A percentile compares a stretch with the other conserved stretches of the same genome.
phyloP scores from a whole-genome alignment of 2,329 filamentous ascomycete species.

The Dothistroma septosporum region DNA sequence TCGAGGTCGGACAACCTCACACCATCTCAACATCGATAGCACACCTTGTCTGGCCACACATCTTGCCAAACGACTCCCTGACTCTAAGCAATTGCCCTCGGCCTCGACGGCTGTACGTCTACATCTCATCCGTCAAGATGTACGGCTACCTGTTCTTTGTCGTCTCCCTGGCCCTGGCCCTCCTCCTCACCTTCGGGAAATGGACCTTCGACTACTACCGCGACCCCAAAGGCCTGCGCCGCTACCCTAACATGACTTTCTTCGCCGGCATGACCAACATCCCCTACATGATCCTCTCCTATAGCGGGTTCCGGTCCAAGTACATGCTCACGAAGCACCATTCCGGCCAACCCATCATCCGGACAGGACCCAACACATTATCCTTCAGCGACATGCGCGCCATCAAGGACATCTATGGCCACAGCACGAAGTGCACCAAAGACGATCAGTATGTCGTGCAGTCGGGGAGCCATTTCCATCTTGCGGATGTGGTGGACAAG shows the following conservation, averaged over 20 bases:
- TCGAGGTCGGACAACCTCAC: slow-evolving; percentile 1
- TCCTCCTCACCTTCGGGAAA: slow-evolving; percentile 17
- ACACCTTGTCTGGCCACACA: not conserved
- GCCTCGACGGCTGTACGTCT: not conserved
- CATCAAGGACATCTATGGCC: slow-evolving; percentile 40
- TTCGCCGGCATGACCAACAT: slow-evolving; percentile 46
- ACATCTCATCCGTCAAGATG: slow-evolving; percentile 10
- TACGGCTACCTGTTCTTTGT: slow-evolving; percentile 21
- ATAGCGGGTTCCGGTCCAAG: slow-evolving; percentile 42
- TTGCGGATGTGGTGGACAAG: slow-evolving; percentile 40
- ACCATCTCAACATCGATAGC: slow-evolving; percentile 5
- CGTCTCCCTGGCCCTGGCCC: slow-evolving; percentile 12
- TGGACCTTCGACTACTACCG: slow-evolving; percentile 37
- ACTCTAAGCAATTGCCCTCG: too few species aligned
- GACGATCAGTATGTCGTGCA: slow-evolving; percentile 34
- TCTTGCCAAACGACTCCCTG: not conserved
- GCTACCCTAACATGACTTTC: slow-evolving; percentile 43
- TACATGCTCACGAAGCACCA: slow-evolving; percentile 43
- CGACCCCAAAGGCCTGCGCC: slow-evolving; percentile 47
- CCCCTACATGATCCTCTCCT: slow-evolving; percentile 43
- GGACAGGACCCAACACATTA: slow-evolving; percentile 45
- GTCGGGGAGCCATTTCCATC: slow-evolving; percentile 34
- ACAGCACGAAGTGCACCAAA: slow-evolving; percentile 36
- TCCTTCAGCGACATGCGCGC: slow-evolving; percentile 43
- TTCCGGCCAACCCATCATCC: slow-evolving; percentile 41